Conservation (phyloP, 768 basidiomycete genomes). For the Hericium erinaceus region DNA sequence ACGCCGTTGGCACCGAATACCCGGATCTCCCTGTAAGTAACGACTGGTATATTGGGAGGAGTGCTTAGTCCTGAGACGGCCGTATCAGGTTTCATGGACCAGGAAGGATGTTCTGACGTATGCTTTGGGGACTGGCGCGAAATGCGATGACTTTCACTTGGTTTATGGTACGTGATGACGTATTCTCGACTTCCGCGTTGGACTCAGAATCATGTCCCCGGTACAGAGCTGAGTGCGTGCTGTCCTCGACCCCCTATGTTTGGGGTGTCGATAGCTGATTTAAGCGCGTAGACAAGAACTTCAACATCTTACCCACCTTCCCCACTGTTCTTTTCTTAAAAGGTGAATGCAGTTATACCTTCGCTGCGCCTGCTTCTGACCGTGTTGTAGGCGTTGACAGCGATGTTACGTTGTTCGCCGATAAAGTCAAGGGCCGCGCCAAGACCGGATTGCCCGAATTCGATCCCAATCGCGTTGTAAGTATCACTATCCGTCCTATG, state of each 20-base stretch:
- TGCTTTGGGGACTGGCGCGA: slow-evolving; percentile 75
- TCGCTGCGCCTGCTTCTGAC: not conserved
- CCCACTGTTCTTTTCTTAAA: slow-evolving; percentile 74
- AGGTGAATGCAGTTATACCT: slow-evolving; percentile 25
- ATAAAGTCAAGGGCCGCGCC: slow-evolving; percentile 28
- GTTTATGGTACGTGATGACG: slow-evolving; percentile 50
- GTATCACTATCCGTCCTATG: slow-evolving; percentile 16
- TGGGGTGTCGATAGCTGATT: not conserved
- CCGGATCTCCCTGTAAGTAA: slow-evolving; percentile 44
- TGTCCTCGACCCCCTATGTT: not conserved
- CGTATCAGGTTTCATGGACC: slow-evolving; percentile 67
- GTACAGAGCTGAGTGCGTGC: slow-evolving; percentile 21
- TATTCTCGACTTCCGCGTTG: not conserved
- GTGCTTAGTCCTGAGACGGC: not conserved
- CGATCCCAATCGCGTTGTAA: slow-evolving; percentile 60
- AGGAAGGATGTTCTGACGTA: slow-evolving; percentile 76
- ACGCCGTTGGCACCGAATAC: slow-evolving; percentile 53
- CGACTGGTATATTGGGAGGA: not conserved
- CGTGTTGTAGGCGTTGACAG: slow-evolving; percentile 36
- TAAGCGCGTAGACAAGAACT: slow-evolving; percentile 43
- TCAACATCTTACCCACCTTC: slow-evolving; percentile 76
- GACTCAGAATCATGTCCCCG: not conserved
- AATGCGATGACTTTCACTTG: slow-evolving; percentile 57
- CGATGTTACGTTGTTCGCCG: slow-evolving; percentile 64
- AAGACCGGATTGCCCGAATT: slow-evolving; percentile 56